A percentile compares a stretch with the other conserved stretches of the same genome.
These are phyloP conservation scores for Sporobolomyces roseus DNA, from an alignment of 768 basidiomycete genomes.

Conservation along the genomic window DNA sequence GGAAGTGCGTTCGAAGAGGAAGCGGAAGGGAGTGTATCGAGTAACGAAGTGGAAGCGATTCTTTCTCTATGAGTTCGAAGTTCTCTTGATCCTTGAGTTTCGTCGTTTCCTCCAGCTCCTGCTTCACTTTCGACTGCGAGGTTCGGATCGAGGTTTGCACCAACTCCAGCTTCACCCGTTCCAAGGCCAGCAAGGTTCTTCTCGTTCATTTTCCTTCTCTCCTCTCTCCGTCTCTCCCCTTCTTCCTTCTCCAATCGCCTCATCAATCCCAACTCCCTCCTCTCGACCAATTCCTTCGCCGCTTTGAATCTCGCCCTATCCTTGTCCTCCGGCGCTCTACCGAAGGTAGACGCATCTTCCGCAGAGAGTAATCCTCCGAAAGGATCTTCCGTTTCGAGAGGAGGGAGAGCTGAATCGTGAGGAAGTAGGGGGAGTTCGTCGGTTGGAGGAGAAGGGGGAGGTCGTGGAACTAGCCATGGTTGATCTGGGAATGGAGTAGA, in stretches of 20 bases:
- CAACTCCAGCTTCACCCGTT: conserved; percentile 44
- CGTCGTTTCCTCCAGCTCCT: background rate
- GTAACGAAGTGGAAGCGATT: too few species aligned
- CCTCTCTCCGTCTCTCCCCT: conserved; percentile 12
- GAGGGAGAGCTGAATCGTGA: conserved; percentile 8
- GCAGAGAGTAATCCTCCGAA: conserved; percentile 77
- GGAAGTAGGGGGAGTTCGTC: background rate
- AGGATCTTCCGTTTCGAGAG: conserved; percentile 55
- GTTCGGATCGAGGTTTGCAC: too few species aligned
- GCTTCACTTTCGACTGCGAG: background rate
- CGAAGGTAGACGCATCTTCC: conserved; percentile 67
- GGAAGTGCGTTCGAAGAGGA: background rate
- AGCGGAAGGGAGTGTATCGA: background rate
- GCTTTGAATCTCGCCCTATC: conserved; percentile 73
- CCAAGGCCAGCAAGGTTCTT: background rate
- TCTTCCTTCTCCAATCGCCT: background rate
- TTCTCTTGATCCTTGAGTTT: background rate
- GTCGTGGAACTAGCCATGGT: conserved; percentile 50
- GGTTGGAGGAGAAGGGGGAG: conserved; percentile 45
- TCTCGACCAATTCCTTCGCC: conserved; percentile 67
- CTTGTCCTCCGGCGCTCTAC: conserved; percentile 59
- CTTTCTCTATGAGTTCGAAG: conserved; percentile 1
- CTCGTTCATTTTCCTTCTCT: background rate
- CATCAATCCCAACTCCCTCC: conserved; percentile 3
- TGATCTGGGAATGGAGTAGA: conserved; percentile 15